Evolutionary conservation across 1,139 yeast genomes (phyloP), one percentile per base, ranked within the genome.

Genomic region (Entelexis sorbosivorans): DNA sequence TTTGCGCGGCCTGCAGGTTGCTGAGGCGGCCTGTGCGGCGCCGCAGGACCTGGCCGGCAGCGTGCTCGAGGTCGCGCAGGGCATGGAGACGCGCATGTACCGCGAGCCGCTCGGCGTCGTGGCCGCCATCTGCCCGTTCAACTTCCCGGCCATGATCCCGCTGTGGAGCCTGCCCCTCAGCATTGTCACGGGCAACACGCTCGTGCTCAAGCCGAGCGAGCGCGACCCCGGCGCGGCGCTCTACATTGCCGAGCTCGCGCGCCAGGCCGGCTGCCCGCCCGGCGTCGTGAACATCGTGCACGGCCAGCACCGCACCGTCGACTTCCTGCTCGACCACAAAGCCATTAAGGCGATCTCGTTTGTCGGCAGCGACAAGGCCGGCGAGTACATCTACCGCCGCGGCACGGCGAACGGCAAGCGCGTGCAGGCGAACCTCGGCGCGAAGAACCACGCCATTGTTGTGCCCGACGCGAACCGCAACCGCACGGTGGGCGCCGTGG

Each of bases 111-210:
- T 74, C 53, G 86, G 86, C 19, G 83, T 81, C 20, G 75, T 79
- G 54, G 85, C 81, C 8, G 81, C 85, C 24, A 81, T 81, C 59
- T 77, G 82, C 61, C 87, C 87, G n/a, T 78, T 78, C 68, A 81
- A 81, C 69, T 81, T 82, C 75, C 91, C 91, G 29, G 91, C 88
- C 43, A 82, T 83, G 91, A 85, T 83, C 54, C 93, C 93, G 35
- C 72, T 83, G 60, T 83, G 93, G 93, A 78, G 88, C 32, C 74
- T 83, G 55, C 93, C 93, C 17, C 75, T 82, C 63, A 73, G 79
- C 43, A 74, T 83, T 57, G 89, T 80, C 54, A 82, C 89, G 26
- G 93, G 93, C 60, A 83, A 83, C 72, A 79, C 89, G 39, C 75
- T 82, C 34, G 78, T 83, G 47, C 69, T 83, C 62, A 83, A 83